Base-by-base conservation (phyloP, 768 basidiomycete species). In the Boletus barrowsii region DNA sequence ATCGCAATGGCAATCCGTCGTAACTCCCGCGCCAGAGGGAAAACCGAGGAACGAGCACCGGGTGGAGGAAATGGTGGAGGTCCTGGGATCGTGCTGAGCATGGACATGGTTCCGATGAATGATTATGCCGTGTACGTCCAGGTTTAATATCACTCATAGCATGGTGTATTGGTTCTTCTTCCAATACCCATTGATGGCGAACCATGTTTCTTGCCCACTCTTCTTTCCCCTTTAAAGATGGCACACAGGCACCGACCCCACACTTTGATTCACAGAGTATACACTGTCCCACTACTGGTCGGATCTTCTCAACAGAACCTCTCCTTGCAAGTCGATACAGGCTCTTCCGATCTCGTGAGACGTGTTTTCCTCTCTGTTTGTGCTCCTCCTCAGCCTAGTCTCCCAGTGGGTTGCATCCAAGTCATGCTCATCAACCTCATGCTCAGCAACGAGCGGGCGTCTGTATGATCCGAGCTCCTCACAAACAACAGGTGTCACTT, bases 311-410 rank as follows among this genome's bases (percentile, higher is more conserved):
- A 63, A 32, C 79, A 86, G 51, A 77, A 75, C 22, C 69, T 87
- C 22, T 83, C 79, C 7, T 70, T 91, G 3, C 88, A 90, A 63
- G 79, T 92, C 36, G 90, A 93, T 61, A 89, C 87, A 0, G 90
- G 90, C 29, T 91, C 90, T 0, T 88, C 88, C 0, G 90, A 93
- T 71, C 75, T 90, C 24, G 88, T 90, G 54, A 61, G 82, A 74
- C 30, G 10, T 32, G 32, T 32, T n/a, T 48, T 56, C 30, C 39
- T 43, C 35, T 50, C 1, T 22, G 10, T n/a, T 37, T 42, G 18
- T 10, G 15, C 43, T 46, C 46, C 49, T 37, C 42, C 18, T 55
- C 30, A 46, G 47, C n/a, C 49, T 6, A 29, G 20, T 33, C 41
- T 47, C 41, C 22, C 56, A 90, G 89, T 92, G 90, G 90, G 73